Conservation (phyloP, 768 basidiomycete species). For the Tubosaeta sp. region DNA sequence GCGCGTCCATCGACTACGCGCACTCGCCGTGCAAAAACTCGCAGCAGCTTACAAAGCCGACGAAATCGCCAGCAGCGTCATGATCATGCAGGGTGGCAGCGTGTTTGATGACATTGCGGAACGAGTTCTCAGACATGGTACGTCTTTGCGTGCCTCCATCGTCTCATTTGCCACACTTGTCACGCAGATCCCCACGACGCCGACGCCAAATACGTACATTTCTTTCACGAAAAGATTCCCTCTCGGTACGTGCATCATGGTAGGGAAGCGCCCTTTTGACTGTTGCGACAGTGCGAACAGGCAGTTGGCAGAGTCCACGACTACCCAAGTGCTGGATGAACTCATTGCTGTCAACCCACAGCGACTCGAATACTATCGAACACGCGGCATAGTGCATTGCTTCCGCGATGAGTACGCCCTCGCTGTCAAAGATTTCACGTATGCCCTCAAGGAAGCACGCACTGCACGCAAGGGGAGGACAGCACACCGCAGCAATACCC, state of each 20-base stretch:
- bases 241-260: slow-evolving; percentile 58
- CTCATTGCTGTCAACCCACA: slow-evolving; percentile 72
- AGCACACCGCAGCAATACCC: slow-evolving; percentile 45
- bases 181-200: slow-evolving; percentile 68
- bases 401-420: slow-evolving; percentile 78
- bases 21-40: slow-evolving; percentile 80
- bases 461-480: slow-evolving; percentile 61
- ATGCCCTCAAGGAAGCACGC: slow-evolving; percentile 75
- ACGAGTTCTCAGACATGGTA: slow-evolving; percentile 69
- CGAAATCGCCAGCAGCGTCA: slow-evolving; percentile 89
- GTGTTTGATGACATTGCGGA: slow-evolving; percentile 93
- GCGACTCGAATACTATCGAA: slow-evolving; percentile 79
- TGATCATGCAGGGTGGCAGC: slow-evolving; percentile 93
- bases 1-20: slow-evolving; percentile 75
- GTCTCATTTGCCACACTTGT: background rate
- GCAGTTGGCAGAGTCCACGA: slow-evolving; percentile 81
- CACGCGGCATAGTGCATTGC: slow-evolving; percentile 85
- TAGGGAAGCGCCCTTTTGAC: slow-evolving; percentile 9
- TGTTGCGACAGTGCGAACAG: slow-evolving; percentile 37
- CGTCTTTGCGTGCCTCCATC: slow-evolving; percentile 16
- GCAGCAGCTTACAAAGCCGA: slow-evolving; percentile 83
- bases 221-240: slow-evolving; percentile 94
- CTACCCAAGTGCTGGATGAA: slow-evolving; percentile 72
- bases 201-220: slow-evolving; percentile 86
- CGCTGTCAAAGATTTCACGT: slow-evolving; percentile 77